A percentile compares a stretch with the other conserved stretches of the same genome.
These are phyloP conservation scores for Pseudogymnoascus sp. DNA, from an alignment of 2,329 filamentous ascomycete genomes.

Conservation along the genomic window DNA sequence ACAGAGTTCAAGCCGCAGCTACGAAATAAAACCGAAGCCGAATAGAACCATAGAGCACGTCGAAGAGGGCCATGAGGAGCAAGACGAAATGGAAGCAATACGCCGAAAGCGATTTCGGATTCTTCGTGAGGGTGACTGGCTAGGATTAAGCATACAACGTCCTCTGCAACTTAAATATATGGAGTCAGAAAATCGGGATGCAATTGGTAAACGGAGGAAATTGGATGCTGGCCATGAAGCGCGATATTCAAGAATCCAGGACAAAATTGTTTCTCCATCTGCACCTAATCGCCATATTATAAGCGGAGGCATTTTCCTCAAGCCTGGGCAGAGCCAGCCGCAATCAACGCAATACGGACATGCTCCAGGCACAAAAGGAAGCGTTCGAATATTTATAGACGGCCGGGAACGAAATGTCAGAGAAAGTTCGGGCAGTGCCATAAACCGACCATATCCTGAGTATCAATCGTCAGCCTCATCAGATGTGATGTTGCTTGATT, in stretches of 20 bases:
- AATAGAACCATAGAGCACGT: not conserved
- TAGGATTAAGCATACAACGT: constrained; percentile 21
- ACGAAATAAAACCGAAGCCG: not conserved
- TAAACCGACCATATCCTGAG: constrained; percentile 11
- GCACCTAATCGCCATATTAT: not conserved
- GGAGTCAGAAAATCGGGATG: constrained; percentile 16
- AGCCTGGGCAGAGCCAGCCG: not conserved
- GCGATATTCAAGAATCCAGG: constrained; percentile 17
- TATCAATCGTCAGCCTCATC: constrained; percentile 16
- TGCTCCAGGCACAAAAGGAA: not conserved
- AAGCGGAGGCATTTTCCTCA: not conserved
- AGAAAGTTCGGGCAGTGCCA: constrained; percentile 21
- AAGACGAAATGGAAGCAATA: constrained; percentile 13
- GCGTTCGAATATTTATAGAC: constrained; percentile 25
- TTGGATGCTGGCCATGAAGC: constrained; percentile 19
- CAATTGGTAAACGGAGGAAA: constrained; percentile 23
- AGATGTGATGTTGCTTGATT: constrained; percentile 25
- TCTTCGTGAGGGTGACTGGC: constrained; percentile 25
- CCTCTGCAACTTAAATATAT: constrained; percentile 20
- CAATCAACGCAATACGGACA: not conserved
- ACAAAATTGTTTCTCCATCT: constrained; percentile 17
- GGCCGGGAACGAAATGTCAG: constrained; percentile 19
- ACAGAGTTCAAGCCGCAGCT: not conserved
- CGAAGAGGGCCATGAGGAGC: constrained; percentile 3
- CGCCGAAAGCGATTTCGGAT: constrained; percentile 22